These are phyloP conservation scores for Euclidium syriacum DNA, from an alignment of 345 rosid species.

Conservation along the genomic window DNA sequence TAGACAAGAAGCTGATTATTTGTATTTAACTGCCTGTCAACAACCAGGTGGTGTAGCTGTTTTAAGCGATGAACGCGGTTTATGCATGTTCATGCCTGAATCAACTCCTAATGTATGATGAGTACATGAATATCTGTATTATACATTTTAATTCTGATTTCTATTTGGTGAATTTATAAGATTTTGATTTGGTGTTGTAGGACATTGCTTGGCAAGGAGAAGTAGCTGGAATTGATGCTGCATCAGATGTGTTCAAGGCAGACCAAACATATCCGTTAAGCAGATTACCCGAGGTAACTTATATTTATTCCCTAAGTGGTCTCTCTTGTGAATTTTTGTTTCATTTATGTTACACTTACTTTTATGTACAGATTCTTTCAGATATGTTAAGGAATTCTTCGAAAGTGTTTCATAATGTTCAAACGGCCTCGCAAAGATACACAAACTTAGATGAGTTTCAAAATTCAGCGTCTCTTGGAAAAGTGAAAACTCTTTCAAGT, in stretches of 20 bases:
- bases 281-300: slow-evolving; percentile 57
- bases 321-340: background rate
- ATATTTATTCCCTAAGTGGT: background rate
- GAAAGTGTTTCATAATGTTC: slow-evolving; percentile 66
- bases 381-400: slow-evolving; percentile 65
- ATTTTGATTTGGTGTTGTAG: slow-evolving; percentile 35
- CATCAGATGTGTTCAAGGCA: slow-evolving; percentile 73
- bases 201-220: slow-evolving; percentile 89
- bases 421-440: slow-evolving; percentile 56
- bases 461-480: slow-evolving; percentile 41
- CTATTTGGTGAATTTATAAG: background rate
- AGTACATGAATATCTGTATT: background rate
- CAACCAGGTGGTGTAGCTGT: slow-evolving; percentile 96
- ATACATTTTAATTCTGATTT: background rate
- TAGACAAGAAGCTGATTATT: slow-evolving; percentile 86
- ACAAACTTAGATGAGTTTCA: slow-evolving; percentile 65
- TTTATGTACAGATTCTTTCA: slow-evolving; percentile 69
- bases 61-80: slow-evolving; percentile 61
- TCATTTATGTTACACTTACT: background rate
- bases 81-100: slow-evolving; percentile 99
- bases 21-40: slow-evolving; percentile 84
- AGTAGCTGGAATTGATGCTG: slow-evolving; percentile 86
- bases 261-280: slow-evolving; percentile 79
- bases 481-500: slow-evolving; percentile 58
- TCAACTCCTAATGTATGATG: slow-evolving; percentile 59